Base-by-base conservation (phyloP, 176 grass and related monocot genomes). In the Neostapfia colusana region DNA sequence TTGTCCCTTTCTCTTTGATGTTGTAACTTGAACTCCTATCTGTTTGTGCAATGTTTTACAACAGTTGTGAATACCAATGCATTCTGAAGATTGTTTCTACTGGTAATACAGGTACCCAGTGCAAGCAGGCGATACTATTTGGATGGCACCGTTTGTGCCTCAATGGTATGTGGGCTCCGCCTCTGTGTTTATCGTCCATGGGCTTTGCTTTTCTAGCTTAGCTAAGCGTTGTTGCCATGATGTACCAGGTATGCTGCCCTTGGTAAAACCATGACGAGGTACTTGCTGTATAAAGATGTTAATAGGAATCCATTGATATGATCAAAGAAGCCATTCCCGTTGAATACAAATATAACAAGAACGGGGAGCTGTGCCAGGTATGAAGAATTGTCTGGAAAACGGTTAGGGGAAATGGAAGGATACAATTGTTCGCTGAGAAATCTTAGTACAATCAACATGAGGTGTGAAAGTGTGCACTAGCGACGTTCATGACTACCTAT, bases 111-210 rank as follows among this genome's bases (percentile, higher is more conserved):
- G 95, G 95, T 98, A 98, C 44, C 91, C 95, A 3, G 63, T 98
- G 62, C 95, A 98, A 90, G 85, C 95, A 53, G 95, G 95, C 10
- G 95, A 98, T 44, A 79, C 80, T 59, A 98, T 98, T 74, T 98
- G 95, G 95, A 98, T 98, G 95, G 87, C 91, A 28, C 95, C 95
- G 0, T 98, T 98, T 86, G 91, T 94, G 61, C 95, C 95, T 85
- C 91, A 98, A 58, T 98, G 95, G 95, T 98, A 74, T 64, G 85
- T 53, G 67, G 23, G 6, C 69, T 13, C 16, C 43, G 58, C 26
- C 76, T 61, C 72, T 49, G 41, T 46, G 61, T 69, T 73, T 43
- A 74, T 48, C 79, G 64, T 67, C 16, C 26, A 67, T 51, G 36
- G 16, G 71, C 40, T 72, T 58, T 37, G 17, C 12, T 54, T 73